Evolutionary conservation across 2,329 filamentous ascomycete species (phyloP), one percentile per base, ranked within the genome.

Genomic region (Fulvia fulva): DNA sequence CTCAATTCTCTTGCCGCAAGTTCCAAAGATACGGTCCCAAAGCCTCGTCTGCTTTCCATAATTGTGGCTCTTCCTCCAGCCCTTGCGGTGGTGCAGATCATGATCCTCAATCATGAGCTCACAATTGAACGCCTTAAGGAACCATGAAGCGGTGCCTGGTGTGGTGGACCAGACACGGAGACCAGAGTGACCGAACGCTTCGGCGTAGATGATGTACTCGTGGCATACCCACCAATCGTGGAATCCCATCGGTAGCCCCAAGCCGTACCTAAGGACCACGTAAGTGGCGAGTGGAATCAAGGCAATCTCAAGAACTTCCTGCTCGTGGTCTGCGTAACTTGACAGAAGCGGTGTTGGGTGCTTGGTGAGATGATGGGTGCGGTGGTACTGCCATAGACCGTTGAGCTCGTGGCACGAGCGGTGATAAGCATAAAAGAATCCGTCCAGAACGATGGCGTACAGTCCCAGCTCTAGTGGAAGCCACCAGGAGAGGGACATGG

Each of bases 181-280:
- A 0, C 76, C 75, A 28, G 70, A 74, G 51, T 78, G 76, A 3
- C 76, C 75, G 25, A 67, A 63, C 3, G 76, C 52, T 56, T 78
- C 76, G 14, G 74, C 64, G 63, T 72, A 79, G 12, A 76, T 68
- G 28, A 79, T 67, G 52, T 77, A 79, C 53, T 76, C 69, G 53
- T 78, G 73, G 62, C 76, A 79, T 19, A 79, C 61, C 76, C 76
- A 79, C 75, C 74, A 77, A 44, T 78, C 76, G 51, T 78, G 78
- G 62, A 80, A 79, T 1, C 75, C 76, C 73, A 79, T 75, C 0
- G 75, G 76, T 3, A 78, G 50, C 0, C 76, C 75, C 32, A 74
- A 68, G 55, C 64, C 55, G 46, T 70, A 62, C 50, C 70, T 74
- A 34, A 78, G 56, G 0, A 68, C 73, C 43, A 67, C 66, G 60